phyloP scores from a whole-genome alignment of 148 eudicot species.

The Rhododendron molle region DNA sequence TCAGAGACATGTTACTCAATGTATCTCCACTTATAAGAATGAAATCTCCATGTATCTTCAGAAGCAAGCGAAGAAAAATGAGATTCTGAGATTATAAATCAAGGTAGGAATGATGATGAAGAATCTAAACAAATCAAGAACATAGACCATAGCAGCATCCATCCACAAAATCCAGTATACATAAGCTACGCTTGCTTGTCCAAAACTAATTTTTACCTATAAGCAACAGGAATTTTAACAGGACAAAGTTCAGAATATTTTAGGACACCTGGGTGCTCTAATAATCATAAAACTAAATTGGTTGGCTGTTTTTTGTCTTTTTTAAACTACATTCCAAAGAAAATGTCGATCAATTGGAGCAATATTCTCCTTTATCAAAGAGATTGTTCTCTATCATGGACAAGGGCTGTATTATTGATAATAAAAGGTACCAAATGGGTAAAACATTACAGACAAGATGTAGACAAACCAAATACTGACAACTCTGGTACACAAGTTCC shows the following conservation, averaged over 20 bases:
- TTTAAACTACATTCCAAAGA: not conserved
- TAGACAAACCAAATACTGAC: not conserved
- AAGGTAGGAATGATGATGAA: not conserved
- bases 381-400: not conserved
- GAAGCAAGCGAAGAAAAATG: constrained; percentile 18
- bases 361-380: not conserved
- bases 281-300: not conserved
- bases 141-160: not conserved
- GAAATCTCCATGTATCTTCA: constrained; percentile 87
- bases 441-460: not conserved
- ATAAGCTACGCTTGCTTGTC: not conserved
- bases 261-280: not conserved
- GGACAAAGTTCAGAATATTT: not conserved
- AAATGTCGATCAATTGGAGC: not conserved
- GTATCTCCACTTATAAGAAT: constrained; percentile 89
- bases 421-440: not conserved
- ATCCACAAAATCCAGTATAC: not conserved
- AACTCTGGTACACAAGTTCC: not conserved
- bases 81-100: not conserved
- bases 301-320: not conserved
- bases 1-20: constrained; percentile 84
- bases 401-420: not conserved
- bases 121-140: not conserved
- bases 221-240: not conserved
- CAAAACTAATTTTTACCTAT: not conserved